Evolutionary conservation across 208 protist species (phyloP), one percentile per base, ranked within the genome.

Genomic region (Crithidia sp.): DNA sequence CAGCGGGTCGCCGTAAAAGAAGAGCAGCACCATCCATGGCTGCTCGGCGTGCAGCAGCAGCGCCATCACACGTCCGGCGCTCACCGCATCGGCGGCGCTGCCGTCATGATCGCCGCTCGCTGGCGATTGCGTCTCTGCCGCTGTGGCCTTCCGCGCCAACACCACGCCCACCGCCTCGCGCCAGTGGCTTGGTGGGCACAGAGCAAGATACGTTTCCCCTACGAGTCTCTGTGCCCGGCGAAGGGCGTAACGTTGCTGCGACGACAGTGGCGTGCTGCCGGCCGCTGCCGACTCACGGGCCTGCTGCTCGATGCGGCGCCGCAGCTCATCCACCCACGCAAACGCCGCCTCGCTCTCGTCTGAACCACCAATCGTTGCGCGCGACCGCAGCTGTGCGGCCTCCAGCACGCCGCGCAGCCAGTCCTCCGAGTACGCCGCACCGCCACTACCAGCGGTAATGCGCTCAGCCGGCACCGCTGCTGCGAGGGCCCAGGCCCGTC

Each of bases 181-280:
- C 80, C 80, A 85, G 19, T 68, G 74, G 16, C 49, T 28, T 4
- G 75, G 47, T 40, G 80, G 80, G 44, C 75, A 85, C 16, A 78
- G 43, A 19, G 75, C 44, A 16, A 85, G n/a, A 37, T 73, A 85
- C n/a, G 71, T 49, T 41, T 85, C 71, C 54, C 75, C 57, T n/a
- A 85, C 50, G 17, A 71, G 67, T 13, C 67, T 59, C 47, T 55
- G 77, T n/a, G 71, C 67, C 17, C 19, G 60, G 7, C 39, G 17
- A 12, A 54, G 28, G 7, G 67, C 66, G 59, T 50, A 56, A 14
- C 40, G 7, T 65, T 28, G 50, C 41, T 41, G 68, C 5, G 36
- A 7, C 13, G 54, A 41, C 16, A 43, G 9, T 10, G 8, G 12
- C 17, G 7, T 16, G 9, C 5, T 49, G 7, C 5, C 41, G 16